Conservation (phyloP, 371 early-diverging fungal species). For the Cladochytrium tenue region DNA sequence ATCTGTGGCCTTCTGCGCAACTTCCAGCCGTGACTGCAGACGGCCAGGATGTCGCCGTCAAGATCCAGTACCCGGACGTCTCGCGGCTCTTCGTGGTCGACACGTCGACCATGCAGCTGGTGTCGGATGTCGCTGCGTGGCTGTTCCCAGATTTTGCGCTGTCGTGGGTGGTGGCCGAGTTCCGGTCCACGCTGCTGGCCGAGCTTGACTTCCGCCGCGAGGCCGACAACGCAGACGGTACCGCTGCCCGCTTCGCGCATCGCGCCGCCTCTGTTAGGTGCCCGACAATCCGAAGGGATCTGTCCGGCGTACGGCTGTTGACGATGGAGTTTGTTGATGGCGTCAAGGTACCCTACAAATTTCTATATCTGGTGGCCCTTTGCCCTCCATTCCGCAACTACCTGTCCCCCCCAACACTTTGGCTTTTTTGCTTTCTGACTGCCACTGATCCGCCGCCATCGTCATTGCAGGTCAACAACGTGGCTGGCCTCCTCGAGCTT, state of each 20-base stretch:
- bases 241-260: conserved; percentile 33
- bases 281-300: conserved; percentile 78
- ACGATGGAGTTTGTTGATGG: conserved; percentile 80
- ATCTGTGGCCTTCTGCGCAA: background rate
- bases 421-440: too few species aligned
- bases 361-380: too few species aligned
- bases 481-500: conserved; percentile 29
- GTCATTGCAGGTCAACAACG: conserved; percentile 33
- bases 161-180: conserved; percentile 64
- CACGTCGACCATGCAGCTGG: conserved; percentile 18
- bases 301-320: conserved; percentile 71
- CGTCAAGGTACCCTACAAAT: too few species aligned
- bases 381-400: too few species aligned
- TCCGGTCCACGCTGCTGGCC: conserved; percentile 27
- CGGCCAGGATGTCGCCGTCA: conserved; percentile 73
- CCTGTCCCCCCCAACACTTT: too few species aligned
- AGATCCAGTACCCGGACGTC: conserved; percentile 96
- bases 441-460: too few species aligned
- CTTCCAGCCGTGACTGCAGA: background rate
- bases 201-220: conserved; percentile 76
- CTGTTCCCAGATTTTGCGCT: conserved; percentile 15
- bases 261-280: background rate
- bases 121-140: conserved; percentile 11
- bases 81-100: conserved; percentile 39
- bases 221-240: conserved; percentile 75